These are phyloP conservation scores for Magnusiomyces fungicola DNA, from an alignment of 1,139 yeast species.

Conservation along the genomic window DNA sequence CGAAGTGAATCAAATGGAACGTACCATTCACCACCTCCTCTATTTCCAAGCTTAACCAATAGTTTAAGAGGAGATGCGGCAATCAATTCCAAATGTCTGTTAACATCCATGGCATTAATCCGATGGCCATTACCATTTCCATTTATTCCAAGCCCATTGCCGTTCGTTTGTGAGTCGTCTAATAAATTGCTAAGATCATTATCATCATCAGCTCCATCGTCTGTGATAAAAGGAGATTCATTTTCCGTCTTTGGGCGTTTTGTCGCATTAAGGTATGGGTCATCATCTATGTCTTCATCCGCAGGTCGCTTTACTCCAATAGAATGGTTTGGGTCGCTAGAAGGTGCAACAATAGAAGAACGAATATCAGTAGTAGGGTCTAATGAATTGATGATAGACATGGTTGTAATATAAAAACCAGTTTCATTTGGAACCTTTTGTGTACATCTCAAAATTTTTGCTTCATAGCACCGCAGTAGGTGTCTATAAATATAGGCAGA, in stretches of 20 bases:
- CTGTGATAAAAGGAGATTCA: conserved; percentile 17
- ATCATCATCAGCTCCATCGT: conserved; percentile 21
- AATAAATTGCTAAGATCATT: conserved; percentile 16
- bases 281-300: conserved; percentile 13
- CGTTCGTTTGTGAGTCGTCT: too few species aligned
- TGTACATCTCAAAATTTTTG: conserved; percentile 24
- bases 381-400: conserved; percentile 28
- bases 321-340: conserved; percentile 4
- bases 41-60: conserved; percentile 29
- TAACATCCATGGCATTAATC: conserved; percentile 23
- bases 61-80: conserved; percentile 29
- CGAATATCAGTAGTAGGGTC: conserved; percentile 26
- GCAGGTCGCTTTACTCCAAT: conserved; percentile 7
- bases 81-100: conserved; percentile 39
- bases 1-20: conserved; percentile 34
- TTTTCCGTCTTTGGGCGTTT: conserved; percentile 9
- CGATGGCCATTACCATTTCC: neutral
- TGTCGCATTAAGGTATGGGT: neutral
- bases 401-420: conserved; percentile 30
- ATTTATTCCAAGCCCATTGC: conserved; percentile 12
- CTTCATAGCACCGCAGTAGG: conserved; percentile 53
- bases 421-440: conserved; percentile 24
- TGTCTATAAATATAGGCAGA: conserved; percentile 59
- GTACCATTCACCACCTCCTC: conserved; percentile 38
- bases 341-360: conserved; percentile 19